Conservation (phyloP, 805 yeast genomes). For the Metschnikowia koreensis region DNA sequence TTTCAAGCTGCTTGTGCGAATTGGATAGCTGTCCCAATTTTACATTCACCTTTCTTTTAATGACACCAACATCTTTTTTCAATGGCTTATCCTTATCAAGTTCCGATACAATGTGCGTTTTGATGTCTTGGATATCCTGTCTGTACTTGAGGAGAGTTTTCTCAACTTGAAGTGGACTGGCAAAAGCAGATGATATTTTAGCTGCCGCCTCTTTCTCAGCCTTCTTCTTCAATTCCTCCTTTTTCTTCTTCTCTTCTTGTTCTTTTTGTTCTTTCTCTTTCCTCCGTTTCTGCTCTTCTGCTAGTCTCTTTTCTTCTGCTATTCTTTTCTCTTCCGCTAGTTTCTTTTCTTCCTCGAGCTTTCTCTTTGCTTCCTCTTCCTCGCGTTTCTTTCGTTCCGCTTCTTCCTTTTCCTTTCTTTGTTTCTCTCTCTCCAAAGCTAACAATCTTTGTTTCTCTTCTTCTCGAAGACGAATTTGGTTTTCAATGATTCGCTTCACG, state of each 20-base stretch:
- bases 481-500: slow-evolving; percentile 4
- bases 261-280: slow-evolving; percentile 19
- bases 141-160: slow-evolving; percentile 47
- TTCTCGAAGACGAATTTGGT: slow-evolving; percentile 10
- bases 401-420: neutral
- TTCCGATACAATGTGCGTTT: slow-evolving; percentile 54
- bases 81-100: slow-evolving; percentile 49
- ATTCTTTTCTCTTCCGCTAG: slow-evolving; percentile 13
- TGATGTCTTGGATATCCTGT: slow-evolving; percentile 55
- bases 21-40: slow-evolving; percentile 89
- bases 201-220: slow-evolving; percentile 15
- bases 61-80: slow-evolving; percentile 54
- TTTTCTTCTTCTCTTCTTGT: slow-evolving; percentile 17
- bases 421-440: slow-evolving; percentile 9
- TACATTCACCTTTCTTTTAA: slow-evolving; percentile 78
- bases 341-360: slow-evolving; percentile 7
- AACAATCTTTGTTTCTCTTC: slow-evolving; percentile 13
- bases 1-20: slow-evolving; percentile 56
- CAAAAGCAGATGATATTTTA: slow-evolving; percentile 28
- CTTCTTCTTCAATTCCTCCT: slow-evolving; percentile 15
- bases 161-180: slow-evolving; percentile 39
- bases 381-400: slow-evolving; percentile 19
- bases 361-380: slow-evolving; percentile 10
- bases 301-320: slow-evolving; percentile 8
- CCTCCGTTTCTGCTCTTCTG: slow-evolving; percentile 11